Conservation (phyloP, 1,284 basidiomycete genomes). For the Pseudomicrostroma phylloplanum region DNA sequence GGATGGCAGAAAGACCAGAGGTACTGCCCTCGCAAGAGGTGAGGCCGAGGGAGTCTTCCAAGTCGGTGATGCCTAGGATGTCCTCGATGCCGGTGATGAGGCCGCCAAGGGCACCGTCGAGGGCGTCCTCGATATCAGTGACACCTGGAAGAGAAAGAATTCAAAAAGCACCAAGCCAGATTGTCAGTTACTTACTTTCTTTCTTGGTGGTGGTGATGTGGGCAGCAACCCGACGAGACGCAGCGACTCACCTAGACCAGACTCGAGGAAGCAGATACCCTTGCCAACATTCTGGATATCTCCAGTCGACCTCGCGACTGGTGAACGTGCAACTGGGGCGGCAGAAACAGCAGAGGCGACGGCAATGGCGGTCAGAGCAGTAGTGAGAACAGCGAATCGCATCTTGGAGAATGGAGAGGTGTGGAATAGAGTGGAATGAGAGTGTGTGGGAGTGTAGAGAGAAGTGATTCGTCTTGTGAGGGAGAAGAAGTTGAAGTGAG, state of each 20-base stretch:
- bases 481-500: neutral
- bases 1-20: neutral
- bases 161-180: too few species aligned
- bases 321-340: neutral
- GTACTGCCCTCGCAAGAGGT: conserved; percentile 9
- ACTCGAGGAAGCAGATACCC: neutral
- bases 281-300: neutral
- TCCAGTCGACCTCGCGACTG: neutral
- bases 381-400: neutral
- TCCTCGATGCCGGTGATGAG: conserved; percentile 11
- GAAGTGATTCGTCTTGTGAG: neutral
- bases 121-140: conserved; percentile 2
- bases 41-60: conserved; percentile 15
- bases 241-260: neutral
- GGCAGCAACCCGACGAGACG: too few species aligned
- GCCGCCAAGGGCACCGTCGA: conserved; percentile 10
- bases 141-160: neutral
- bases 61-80: conserved; percentile 12
- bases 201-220: neutral
- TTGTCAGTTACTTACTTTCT: too few species aligned
- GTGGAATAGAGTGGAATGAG: neutral
- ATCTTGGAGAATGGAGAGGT: neutral
- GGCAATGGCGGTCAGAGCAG: neutral
- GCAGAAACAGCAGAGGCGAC: neutral
- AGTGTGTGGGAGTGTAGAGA: neutral